Evolutionary conservation across 495 filamentous ascomycete species (phyloP), one percentile per base, ranked within the genome.

Genomic region (Arthonia radiata): DNA sequence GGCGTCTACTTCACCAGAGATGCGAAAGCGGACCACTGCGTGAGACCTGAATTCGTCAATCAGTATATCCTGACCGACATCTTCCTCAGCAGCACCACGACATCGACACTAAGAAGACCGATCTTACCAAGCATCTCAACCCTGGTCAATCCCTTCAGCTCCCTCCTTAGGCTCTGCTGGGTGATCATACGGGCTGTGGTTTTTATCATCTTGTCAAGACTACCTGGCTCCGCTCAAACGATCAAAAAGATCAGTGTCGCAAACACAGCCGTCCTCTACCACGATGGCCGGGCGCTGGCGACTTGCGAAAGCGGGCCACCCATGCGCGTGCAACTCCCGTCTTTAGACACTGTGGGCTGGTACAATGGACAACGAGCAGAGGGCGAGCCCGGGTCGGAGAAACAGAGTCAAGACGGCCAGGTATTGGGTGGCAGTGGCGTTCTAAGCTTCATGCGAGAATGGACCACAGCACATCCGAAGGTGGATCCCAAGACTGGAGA

Each of bases 231-330:
- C 2, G 46, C 48, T 25, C 54, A 50, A 31, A 41, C 37, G 0
- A 58, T 73, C 33, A 67, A 55, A 33, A 64, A 53, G 37, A 64
- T 68, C 15, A 70, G 67, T 35, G 64, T 66, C 13, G 65, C 63
- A 4, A 75, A 75, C 31, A 75, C 67, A 8, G 48, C 46, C 1
- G 43, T 73, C 13, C 5, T 66, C 2, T 71, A 64, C 35, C 69
- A 73, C 37, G 67, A 73, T 44, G 60, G 66, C 3, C 45, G 66
- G 31, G 66, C 66, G 15, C 32, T 75, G 30, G 67, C 67, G 8
- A 68, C 62, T 2, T 72, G 64, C 38, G 67, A 72, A 39, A 69
- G 59, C 29, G 69, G 69, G 3, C 66, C 67, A 14, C 67, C 69
- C 1, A 64, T 75, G 36, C 48, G 66, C 22, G 44, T 73, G 21